Evolutionary conservation across 768 basidiomycete species (phyloP).

Genomic region (Strobilomyces confusus): DNA sequence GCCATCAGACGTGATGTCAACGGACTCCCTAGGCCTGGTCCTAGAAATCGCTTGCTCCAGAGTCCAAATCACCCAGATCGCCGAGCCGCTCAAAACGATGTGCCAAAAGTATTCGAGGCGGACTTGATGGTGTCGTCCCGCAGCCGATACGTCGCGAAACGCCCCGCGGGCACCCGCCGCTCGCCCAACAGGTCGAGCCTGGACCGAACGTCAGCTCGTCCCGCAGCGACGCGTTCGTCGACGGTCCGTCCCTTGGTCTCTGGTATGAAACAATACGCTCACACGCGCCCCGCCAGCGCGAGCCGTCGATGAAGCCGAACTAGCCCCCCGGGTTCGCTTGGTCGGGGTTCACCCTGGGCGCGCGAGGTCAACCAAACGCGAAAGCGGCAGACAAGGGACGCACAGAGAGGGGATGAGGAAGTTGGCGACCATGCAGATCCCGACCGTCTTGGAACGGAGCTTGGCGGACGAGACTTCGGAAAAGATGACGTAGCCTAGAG

Average conservation of each 20-base stretch:
- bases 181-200: constrained; percentile 21
- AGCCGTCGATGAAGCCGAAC: constrained; percentile 21
- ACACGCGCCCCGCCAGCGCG: constrained; percentile 10
- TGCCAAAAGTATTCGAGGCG: too few relatives aligned
- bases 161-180: too few relatives aligned
- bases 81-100: too few relatives aligned
- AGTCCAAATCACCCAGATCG: too few relatives aligned
- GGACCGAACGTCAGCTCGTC: not conserved
- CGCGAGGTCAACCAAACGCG: not conserved
- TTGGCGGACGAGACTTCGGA: constrained; percentile 29
- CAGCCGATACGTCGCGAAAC: constrained; percentile 19
- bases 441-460: constrained; percentile 29
- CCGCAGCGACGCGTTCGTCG: constrained; percentile 21
- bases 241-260: constrained; percentile 19
- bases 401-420: constrained; percentile 24
- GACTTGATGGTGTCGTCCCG: too few relatives aligned
- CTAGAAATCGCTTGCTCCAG: too few relatives aligned
- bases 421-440: constrained; percentile 26
- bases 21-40: too few relatives aligned
- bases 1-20: too few relatives aligned
- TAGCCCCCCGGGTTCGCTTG: not conserved
- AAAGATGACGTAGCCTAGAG: constrained; percentile 27
- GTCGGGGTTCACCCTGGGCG: constrained; percentile 20
- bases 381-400: not conserved
- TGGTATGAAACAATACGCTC: not conserved